Evolutionary conservation across 2,329 filamentous ascomycete species (phyloP).

Genomic region (Celoporthe dispersa): DNA sequence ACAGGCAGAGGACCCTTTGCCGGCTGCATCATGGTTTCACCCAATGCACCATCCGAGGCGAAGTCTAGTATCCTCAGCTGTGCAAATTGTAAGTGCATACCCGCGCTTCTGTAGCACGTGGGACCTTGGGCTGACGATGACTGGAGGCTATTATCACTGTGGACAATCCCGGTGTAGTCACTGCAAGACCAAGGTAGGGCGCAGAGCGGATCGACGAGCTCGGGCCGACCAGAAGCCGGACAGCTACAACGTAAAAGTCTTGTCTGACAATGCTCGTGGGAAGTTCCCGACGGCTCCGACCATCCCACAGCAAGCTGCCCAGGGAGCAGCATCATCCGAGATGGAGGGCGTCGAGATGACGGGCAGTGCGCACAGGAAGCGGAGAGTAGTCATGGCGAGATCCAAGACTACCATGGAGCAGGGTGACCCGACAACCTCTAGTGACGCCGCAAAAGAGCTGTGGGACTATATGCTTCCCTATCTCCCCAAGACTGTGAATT

Average conservation of each 20-base stretch:
- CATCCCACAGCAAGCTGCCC: neutral
- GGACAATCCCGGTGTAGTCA: slow-evolving; percentile 25
- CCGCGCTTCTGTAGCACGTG: neutral
- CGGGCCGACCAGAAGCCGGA: slow-evolving; percentile 6
- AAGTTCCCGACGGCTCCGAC: neutral
- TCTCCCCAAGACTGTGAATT: slow-evolving; percentile 10
- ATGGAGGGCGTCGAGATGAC: neutral
- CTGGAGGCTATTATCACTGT: slow-evolving; percentile 25
- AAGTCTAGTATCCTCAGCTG: slow-evolving; percentile 20
- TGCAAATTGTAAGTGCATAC: slow-evolving; percentile 22
- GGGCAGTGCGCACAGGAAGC: neutral
- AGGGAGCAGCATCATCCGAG: neutral
- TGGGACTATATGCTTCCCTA: slow-evolving; percentile 26
- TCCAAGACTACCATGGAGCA: neutral
- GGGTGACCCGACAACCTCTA: neutral
- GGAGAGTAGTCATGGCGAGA: neutral
- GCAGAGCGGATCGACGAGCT: slow-evolving; percentile 1
- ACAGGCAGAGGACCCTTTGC: slow-evolving; percentile 36
- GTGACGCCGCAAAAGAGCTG: slow-evolving; percentile 6
- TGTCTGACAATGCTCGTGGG: slow-evolving; percentile 20
- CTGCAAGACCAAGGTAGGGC: slow-evolving; percentile 1
- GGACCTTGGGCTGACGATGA: neutral
- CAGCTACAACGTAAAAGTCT: slow-evolving; percentile 22
- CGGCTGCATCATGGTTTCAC: slow-evolving; percentile 35
- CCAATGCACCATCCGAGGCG: slow-evolving; percentile 18